Base-by-base conservation (phyloP, 495 filamentous ascomycete species). In the Penicillium pulvis region DNA sequence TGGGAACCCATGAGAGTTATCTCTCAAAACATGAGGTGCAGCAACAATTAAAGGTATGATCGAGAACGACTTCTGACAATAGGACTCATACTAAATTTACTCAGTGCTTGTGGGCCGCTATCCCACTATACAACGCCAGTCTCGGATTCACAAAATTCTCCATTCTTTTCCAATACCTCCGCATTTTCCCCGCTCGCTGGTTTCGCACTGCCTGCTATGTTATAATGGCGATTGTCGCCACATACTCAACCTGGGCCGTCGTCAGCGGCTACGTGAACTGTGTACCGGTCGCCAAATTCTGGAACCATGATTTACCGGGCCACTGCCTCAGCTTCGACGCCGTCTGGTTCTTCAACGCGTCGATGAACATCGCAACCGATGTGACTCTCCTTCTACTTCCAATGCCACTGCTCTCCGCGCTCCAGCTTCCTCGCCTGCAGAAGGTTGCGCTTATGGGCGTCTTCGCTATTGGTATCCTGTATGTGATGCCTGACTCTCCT, bases 391-490 rank as follows among this genome's bases (percentile, higher is more conserved):
- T 86, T 5, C 51, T 78, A 4, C 52, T 86, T 30, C 85, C 85
- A 6, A 82, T 87, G 75, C 81, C 80, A 2, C 68, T 82, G 0
- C 74, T 87, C 41, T 78, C 73, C 39, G 63, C 75, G 11, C 64
- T 85, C 10, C 77, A 81, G 35, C 68, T 86, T 7, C 81, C 78
- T 1, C 69, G 64, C 16, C 67, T 67, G 43, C 83, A 85, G 58
- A 87, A 83, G 61, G 23, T 74, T 30, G 78, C 73, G 1, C 62
- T 87, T 12, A 71, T 84, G 51, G 62, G 76, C 19, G 75, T 87
- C 20, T 87, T 87, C 59, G 74, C 76, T 2, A 70, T 87, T 0
- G 85, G 85, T 53, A 77, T 73, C 61, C 76, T 85, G 64, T 75
- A 61, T 20, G 69, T 66, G 20, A 12, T 87, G 61, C 81, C 89